phyloP scores from a whole-genome alignment of 169 alveolate genomes.

The Babesia bovis region DNA sequence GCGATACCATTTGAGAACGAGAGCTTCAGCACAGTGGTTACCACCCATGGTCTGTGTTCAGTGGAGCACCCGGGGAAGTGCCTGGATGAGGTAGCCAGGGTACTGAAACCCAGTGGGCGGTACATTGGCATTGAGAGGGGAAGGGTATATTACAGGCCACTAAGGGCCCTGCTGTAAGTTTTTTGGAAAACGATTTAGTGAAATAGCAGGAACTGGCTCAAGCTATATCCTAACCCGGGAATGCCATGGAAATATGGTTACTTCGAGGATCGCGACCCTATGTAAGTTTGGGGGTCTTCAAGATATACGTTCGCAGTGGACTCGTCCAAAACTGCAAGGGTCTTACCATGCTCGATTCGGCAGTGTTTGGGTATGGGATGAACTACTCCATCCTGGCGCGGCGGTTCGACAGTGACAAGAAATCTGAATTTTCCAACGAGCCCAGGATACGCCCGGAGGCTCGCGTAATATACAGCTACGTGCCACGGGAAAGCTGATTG shows the following conservation, averaged over 20 bases:
- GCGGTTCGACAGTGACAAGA: conserved; percentile 1
- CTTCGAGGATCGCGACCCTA: conserved; percentile 75
- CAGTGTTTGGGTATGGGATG: conserved; percentile 55
- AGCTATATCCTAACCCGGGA: conserved; percentile 74
- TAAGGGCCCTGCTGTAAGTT: conserved; percentile 63
- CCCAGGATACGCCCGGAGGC: conserved; percentile 24
- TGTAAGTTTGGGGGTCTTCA: conserved; percentile 2
- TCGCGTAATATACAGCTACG: conserved; percentile 33
- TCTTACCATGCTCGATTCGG: conserved; percentile 37
- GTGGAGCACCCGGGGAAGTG: conserved; percentile 70
- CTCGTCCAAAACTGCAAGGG: conserved; percentile 12
- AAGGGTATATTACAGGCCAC: conserved; percentile 57
- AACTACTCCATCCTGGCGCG: conserved; percentile 52
- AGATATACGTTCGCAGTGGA: conserved; percentile 1
- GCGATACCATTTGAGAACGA: conserved; percentile 59
- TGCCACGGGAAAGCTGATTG: conserved; percentile 13
- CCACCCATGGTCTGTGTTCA: conserved; percentile 76
- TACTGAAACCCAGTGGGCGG: conserved; percentile 67
- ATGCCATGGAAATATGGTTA: conserved; percentile 81
- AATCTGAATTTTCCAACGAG: conserved; percentile 28
- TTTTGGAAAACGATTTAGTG: not conserved
- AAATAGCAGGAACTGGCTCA: conserved; percentile 46
- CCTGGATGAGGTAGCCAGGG: conserved; percentile 63
- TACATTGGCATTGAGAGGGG: conserved; percentile 76
- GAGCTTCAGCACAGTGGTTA: conserved; percentile 74